Percentiles rank a stretch among this genome's conserved stretches.
These are phyloP conservation scores for Sugiyamaella boreocaroliniensis DNA, from an alignment of 805 yeast genomes.

Conservation along the genomic window DNA sequence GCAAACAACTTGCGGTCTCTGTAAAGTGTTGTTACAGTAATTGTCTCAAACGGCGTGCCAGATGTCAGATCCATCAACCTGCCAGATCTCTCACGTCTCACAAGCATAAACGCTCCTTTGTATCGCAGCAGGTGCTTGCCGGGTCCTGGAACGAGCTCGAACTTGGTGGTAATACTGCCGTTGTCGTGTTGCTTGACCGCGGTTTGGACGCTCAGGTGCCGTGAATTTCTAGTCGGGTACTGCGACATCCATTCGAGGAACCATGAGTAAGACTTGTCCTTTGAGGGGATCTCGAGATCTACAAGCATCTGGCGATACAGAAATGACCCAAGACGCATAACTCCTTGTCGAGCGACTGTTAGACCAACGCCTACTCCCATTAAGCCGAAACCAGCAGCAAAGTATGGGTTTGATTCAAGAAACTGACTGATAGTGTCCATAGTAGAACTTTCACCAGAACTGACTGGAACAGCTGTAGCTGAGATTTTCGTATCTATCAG, in stretches of 20 bases:
- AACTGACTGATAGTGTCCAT: conserved; percentile 1
- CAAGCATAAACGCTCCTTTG: conserved; percentile 80
- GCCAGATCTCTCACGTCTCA: conserved; percentile 85
- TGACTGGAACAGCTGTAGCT: not conserved
- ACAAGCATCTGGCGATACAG: conserved; percentile 78
- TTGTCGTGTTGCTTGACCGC: conserved; percentile 81
- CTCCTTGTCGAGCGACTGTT: conserved; percentile 67
- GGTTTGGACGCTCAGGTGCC: conserved; percentile 89
- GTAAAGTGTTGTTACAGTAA: conserved; percentile 84
- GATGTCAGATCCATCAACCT: conserved; percentile 79
- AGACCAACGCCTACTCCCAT: conserved; percentile 91
- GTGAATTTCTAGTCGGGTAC: conserved; percentile 62
- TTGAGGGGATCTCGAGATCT: conserved; percentile 87
- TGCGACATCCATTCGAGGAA: conserved; percentile 93
- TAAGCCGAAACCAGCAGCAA: conserved; percentile 97
- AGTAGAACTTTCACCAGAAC: not conserved
- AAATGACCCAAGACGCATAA: conserved; percentile 55
- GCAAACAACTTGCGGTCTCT: conserved; percentile 67
- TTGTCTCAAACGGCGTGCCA: conserved; percentile 94
- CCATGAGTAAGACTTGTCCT: conserved; percentile 92
- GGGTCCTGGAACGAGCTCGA: conserved; percentile 93
- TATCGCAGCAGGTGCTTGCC: conserved; percentile 86
- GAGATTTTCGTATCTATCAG: too few species aligned
- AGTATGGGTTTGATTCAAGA: conserved; percentile 75
- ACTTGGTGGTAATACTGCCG: conserved; percentile 81